Evolutionary conservation across 2,329 filamentous ascomycete species (phyloP), one percentile per base, ranked within the genome.

Genomic region (Apiospora kogelbergensis): DNA sequence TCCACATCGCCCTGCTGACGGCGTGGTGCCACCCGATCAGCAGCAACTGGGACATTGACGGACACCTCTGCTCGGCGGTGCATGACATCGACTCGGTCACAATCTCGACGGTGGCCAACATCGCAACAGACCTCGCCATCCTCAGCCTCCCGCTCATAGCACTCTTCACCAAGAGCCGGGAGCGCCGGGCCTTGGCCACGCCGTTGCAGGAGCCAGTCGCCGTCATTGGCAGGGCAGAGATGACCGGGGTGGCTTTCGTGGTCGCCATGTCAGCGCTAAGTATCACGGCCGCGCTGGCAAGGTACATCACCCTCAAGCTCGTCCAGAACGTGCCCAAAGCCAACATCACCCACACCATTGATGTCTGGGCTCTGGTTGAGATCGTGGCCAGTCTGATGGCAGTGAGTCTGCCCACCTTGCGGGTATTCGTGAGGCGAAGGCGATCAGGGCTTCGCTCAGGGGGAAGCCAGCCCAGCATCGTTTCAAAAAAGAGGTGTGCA

Each of bases 301-400:
- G 73, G 15, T 75, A 70, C 72, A 66, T 73, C 17, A 74, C 72
- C 9, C 68, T 75, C n/a, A 22, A 71, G 53, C 48, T 72, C 4
- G 73, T 75, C 3, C 71, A 69, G 24, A 66, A 70, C 22, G 73
- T 72, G 15, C 73, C 73, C 9, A 73, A 72, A 41, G 73, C 72
- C 2, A 68, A 75, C 40, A 74, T 75, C 53, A 75, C 73, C 2
- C 73, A 74, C 37, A 74, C 73, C 3, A 75, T 75, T 17, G 73
- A 75, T 11, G 73, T 73, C 6, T 75, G 73, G 73, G 73, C 73
- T 9, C 66, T 75, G 26, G 73, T 75, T 2, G 73, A 75, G 65
- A 75, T 75, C 57, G 73, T 74, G 40, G 72, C 73, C 2, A 73
- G 73, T 33, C 22, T 75, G 44, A 70, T 74, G 24, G 73, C 73